Percentiles rank a stretch among this genome's conserved stretches.
These are phyloP conservation scores for Singerocomus rubriflavus DNA, from an alignment of 1,284 basidiomycete genomes.

Conservation along the genomic window DNA sequence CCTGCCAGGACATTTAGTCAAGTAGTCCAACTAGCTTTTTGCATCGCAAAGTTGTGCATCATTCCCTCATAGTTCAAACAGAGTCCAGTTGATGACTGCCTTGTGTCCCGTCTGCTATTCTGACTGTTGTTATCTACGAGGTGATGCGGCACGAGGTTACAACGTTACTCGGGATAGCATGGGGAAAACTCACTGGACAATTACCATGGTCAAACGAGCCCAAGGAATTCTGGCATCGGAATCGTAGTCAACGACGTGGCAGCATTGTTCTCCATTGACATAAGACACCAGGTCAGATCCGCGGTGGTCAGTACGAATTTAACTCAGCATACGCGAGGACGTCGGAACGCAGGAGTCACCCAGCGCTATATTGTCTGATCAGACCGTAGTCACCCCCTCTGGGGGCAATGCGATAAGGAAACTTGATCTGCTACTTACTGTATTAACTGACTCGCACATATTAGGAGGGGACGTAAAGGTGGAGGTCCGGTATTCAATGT, in stretches of 20 bases:
- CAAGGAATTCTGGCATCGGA: background rate
- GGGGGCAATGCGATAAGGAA: background rate
- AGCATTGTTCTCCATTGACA: background rate
- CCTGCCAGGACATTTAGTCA: too few species aligned
- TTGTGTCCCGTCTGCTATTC: too few species aligned
- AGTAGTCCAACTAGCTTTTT: too few species aligned
- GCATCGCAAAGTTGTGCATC: too few species aligned
- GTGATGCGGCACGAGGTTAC: too few species aligned
- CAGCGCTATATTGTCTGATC: background rate
- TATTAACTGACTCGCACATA: background rate
- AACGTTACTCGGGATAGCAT: background rate
- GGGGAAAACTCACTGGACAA: background rate
- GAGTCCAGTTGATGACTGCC: too few species aligned
- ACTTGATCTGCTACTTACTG: background rate
- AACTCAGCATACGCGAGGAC: constrained; percentile 1
- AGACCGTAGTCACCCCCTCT: background rate
- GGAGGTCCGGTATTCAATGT: too few species aligned
- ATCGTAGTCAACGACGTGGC: background rate
- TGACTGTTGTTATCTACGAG: too few species aligned
- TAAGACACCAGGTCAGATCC: background rate
- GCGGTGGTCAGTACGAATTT: background rate
- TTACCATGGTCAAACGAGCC: background rate
- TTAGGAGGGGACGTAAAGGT: background rate
- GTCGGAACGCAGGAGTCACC: background rate
- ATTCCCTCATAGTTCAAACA: too few species aligned